Percentiles rank a stretch among this genome's conserved stretches.
These are phyloP conservation scores for Strobilomyces echinocephalus DNA, from an alignment of 768 basidiomycete species.

Conservation along the genomic window DNA sequence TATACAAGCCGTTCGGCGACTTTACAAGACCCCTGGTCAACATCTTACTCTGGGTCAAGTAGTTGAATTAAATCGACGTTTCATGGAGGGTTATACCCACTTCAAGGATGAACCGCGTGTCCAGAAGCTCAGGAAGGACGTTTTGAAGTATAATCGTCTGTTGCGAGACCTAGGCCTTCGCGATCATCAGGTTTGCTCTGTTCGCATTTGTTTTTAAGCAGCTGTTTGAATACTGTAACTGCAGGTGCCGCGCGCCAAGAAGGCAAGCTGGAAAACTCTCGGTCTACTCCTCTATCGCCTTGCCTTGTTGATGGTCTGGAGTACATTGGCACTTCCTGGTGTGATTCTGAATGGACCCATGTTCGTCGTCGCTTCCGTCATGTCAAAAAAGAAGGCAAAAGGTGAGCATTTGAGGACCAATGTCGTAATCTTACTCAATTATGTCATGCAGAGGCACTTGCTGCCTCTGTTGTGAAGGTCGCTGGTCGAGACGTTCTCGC, in stretches of 20 bases:
- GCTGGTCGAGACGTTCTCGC: constrained; percentile 95
- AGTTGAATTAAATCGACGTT: constrained; percentile 88
- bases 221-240: background rate
- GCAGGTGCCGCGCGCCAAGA: constrained; percentile 83
- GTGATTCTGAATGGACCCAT: constrained; percentile 90
- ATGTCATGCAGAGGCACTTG: constrained; percentile 73
- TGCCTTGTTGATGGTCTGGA: constrained; percentile 74
- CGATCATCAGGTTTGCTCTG: constrained; percentile 74
- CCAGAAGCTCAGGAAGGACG: constrained; percentile 70
- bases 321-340: constrained; percentile 81
- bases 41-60: constrained; percentile 93
- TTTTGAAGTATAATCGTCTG: constrained; percentile 85
- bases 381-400: constrained; percentile 86
- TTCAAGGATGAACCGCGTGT: constrained; percentile 92
- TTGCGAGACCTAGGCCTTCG: constrained; percentile 86
- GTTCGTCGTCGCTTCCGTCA: constrained; percentile 83
- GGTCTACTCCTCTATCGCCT: constrained; percentile 81
- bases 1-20: constrained; percentile 88
- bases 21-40: constrained; percentile 93
- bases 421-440: background rate
- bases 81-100: constrained; percentile 87
- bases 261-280: constrained; percentile 81
- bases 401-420: constrained; percentile 38
- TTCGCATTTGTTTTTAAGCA: background rate
- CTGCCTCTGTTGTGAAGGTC: constrained; percentile 91